These are phyloP conservation scores for Polychytrium aggregatum DNA, from an alignment of 192 early-diverging fungal species.

Conservation along the genomic window DNA sequence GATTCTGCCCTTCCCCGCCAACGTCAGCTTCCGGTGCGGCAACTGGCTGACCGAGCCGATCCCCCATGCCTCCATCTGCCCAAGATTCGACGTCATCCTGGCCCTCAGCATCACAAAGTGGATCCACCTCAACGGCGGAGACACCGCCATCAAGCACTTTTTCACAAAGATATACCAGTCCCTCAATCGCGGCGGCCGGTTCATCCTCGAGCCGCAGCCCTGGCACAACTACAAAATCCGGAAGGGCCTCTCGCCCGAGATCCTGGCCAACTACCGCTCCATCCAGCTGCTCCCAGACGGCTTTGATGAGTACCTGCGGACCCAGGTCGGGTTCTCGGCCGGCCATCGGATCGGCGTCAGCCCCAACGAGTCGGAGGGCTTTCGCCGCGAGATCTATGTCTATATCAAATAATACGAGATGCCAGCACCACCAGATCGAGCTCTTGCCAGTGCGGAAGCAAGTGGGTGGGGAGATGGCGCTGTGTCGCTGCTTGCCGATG, in stretches of 20 bases:
- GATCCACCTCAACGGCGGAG: slow-evolving; percentile 69
- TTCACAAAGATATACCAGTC: slow-evolving; percentile 51
- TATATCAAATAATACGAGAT: too few relatives aligned
- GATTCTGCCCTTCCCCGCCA: slow-evolving; percentile 41
- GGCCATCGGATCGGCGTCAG: too few relatives aligned
- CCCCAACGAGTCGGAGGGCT: too few relatives aligned
- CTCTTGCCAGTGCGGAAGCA: too few relatives aligned
- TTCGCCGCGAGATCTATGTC: too few relatives aligned
- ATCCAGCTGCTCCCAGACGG: slow-evolving; percentile 10
- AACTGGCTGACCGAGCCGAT: slow-evolving; percentile 46
- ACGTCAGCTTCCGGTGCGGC: slow-evolving; percentile 41
- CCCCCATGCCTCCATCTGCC: slow-evolving; percentile 2
- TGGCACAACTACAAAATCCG: slow-evolving; percentile 42
- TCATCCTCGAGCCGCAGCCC: slow-evolving; percentile 64
- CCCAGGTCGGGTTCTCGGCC: too few relatives aligned
- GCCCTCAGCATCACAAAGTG: slow-evolving; percentile 67
- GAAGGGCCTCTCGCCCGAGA: slow-evolving; percentile 6
- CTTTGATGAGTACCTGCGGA: too few relatives aligned
- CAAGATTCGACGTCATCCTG: slow-evolving; percentile 55
- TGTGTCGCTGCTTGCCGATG: too few relatives aligned
- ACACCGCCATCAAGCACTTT: slow-evolving; percentile 51
- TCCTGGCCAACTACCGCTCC: background rate
- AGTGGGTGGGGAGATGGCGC: too few relatives aligned
- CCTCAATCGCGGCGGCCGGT: slow-evolving; percentile 43
- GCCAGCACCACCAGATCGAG: too few relatives aligned